Conservation (phyloP, 768 basidiomycete species). For the Coprinellus micaceus region DNA sequence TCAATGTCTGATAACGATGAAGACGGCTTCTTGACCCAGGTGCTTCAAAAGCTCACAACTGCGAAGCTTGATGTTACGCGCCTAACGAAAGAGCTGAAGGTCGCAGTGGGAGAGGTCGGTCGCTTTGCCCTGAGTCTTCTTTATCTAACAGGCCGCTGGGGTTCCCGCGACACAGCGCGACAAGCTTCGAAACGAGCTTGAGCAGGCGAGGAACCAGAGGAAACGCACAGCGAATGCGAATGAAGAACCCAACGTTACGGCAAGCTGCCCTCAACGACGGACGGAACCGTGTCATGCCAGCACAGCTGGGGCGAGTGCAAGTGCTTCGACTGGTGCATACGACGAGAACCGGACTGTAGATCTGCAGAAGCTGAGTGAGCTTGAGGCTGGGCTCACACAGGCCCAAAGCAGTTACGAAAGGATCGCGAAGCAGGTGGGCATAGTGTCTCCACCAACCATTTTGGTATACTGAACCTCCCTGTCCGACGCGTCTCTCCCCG, state of each 20-base stretch:
- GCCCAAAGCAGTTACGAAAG: constrained; percentile 14
- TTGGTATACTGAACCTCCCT: not conserved
- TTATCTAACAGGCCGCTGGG: not conserved
- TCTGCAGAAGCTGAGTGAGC: constrained; percentile 11
- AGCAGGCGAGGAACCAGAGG: not conserved
- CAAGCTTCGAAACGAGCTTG: not conserved
- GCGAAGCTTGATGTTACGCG: not conserved
- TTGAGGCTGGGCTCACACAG: constrained; percentile 11
- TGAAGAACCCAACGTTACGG: too few species aligned
- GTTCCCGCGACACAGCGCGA: not conserved
- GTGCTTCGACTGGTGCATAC: not conserved
- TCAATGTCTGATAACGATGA: not conserved
- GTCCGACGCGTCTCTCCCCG: not conserved
- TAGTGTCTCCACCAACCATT: not conserved
- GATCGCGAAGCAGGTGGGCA: constrained; percentile 8
- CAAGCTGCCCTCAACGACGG: not conserved
- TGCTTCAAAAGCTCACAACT: not conserved
- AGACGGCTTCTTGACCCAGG: not conserved
- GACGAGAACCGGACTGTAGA: not conserved
- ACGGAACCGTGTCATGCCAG: not conserved
- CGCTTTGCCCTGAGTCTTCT: not conserved
- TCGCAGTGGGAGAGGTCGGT: not conserved
- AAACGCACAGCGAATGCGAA: not conserved
- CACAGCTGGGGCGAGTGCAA: too few species aligned
- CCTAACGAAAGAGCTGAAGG: not conserved